Percentiles rank a stretch among this genome's conserved stretches.
phyloP scores from a whole-genome alignment of 2,329 filamentous ascomycete species.

The Colletotrichum tabaci region DNA sequence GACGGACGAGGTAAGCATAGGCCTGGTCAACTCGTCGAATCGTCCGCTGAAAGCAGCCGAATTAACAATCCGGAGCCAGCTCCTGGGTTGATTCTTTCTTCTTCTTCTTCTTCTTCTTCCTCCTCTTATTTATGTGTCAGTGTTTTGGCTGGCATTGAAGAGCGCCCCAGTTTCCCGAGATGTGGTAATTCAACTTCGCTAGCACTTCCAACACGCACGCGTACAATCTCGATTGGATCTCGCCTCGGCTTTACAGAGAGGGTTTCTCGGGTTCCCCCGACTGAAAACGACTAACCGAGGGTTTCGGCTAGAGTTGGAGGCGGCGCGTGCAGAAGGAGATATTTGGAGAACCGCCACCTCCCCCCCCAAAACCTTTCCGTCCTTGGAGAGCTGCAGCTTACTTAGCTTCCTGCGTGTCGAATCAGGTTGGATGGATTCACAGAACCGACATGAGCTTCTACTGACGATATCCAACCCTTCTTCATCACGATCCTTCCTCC shows the following conservation, averaged over 20 bases:
- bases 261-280: conserved; percentile 14
- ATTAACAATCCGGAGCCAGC: conserved; percentile 31
- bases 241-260: conserved; percentile 4
- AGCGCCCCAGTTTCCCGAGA: conserved; percentile 15
- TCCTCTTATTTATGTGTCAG: neutral
- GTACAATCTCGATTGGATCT: conserved; percentile 33
- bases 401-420: neutral
- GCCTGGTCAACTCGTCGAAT: conserved; percentile 14
- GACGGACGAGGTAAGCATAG: conserved; percentile 25
- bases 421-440: conserved; percentile 5
- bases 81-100: conserved; percentile 7
- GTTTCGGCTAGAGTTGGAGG: conserved; percentile 33
- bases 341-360: neutral
- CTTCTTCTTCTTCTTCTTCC: neutral
- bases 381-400: no score
- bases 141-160: conserved; percentile 17
- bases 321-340: neutral
- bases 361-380: neutral
- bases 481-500: neutral
- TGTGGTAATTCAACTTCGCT: conserved; percentile 27
- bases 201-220: neutral
- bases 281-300: conserved; percentile 28
- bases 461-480: conserved; percentile 7
- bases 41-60: conserved; percentile 25
- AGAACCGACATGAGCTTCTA: conserved; percentile 26